A percentile compares a stretch with the other conserved stretches of the same genome.
Evolutionary conservation across 2,329 filamentous ascomycete genomes (phyloP).

Genomic region (Pseudogymnoascus sp.): DNA sequence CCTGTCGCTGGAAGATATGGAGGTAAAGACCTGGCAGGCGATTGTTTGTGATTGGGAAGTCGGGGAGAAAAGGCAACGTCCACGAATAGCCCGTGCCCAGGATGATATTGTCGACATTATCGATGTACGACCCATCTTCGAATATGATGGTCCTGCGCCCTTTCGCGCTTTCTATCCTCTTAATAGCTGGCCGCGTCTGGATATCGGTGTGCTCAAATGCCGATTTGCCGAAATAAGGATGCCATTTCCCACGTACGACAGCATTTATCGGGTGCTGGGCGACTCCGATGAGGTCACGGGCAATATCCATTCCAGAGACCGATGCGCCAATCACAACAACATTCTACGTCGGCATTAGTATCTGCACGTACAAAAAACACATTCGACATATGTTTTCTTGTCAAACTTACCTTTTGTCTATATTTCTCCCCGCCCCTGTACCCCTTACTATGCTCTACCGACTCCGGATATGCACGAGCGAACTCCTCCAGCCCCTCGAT

Average conservation of each 20-base stretch:
- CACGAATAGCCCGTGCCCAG: slow-evolving; percentile 61
- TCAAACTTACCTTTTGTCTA: slow-evolving; percentile 32
- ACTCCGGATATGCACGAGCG: slow-evolving; percentile 44
- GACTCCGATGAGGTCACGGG: slow-evolving; percentile 41
- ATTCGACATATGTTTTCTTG: slow-evolving; percentile 24
- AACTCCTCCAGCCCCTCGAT: slow-evolving; percentile 50
- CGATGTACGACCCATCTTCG: slow-evolving; percentile 43
- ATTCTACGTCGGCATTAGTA: slow-evolving; percentile 8
- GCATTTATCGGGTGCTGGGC: slow-evolving; percentile 42
- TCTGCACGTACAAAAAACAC: not conserved
- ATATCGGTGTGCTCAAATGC: slow-evolving; percentile 54
- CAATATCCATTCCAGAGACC: slow-evolving; percentile 56
- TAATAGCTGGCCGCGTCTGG: slow-evolving; percentile 38
- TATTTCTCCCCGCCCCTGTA: slow-evolving; percentile 58
- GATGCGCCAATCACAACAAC: slow-evolving; percentile 55
- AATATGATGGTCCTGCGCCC: slow-evolving; percentile 42
- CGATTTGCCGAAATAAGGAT: slow-evolving; percentile 48
- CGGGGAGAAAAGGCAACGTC: slow-evolving; percentile 52
- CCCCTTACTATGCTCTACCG: slow-evolving; percentile 61
- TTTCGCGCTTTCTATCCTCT: slow-evolving; percentile 31
- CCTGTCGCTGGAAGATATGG: slow-evolving; percentile 46
- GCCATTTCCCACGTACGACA: slow-evolving; percentile 43
- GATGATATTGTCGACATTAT: slow-evolving; percentile 52
- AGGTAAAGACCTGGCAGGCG: slow-evolving; percentile 48
- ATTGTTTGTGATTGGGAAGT: slow-evolving; percentile 41